Conservation (phyloP, 495 filamentous ascomycete genomes). For the Aspergillus incahuasiensis region DNA sequence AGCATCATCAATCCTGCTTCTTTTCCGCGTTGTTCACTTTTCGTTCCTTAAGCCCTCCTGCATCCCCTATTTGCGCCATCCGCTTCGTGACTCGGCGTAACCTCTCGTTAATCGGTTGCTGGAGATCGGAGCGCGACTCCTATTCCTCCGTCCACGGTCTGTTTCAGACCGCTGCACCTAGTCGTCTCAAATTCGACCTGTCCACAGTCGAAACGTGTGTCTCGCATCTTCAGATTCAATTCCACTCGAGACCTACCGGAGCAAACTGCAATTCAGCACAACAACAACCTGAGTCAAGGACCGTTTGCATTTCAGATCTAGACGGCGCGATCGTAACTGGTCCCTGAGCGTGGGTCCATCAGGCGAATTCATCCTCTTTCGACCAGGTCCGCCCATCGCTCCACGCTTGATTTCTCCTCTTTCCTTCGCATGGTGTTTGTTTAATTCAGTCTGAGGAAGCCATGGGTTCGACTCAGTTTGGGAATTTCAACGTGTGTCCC, state of each 20-base stretch:
- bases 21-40: neutral
- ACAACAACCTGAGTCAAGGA: constrained; percentile 5
- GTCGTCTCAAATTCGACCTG: neutral
- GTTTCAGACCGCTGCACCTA: constrained; percentile 1
- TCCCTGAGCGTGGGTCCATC: constrained; percentile 30
- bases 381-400: neutral
- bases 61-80: neutral
- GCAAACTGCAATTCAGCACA: neutral
- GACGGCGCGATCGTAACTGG: constrained; percentile 26
- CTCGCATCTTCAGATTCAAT: neutral
- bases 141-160: neutral
- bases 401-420: neutral
- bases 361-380: constrained; percentile 16
- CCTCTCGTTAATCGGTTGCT: neutral
- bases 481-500: constrained; percentile 77
- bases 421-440: constrained; percentile 18
- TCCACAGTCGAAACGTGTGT: neutral
- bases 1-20: neutral
- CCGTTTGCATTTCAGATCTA: constrained; percentile 19
- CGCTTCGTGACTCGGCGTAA: neutral
- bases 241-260: neutral
- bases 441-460: constrained; percentile 17
- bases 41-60: neutral
- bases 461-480: constrained; percentile 70
- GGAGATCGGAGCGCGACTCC: neutral